Percentiles rank a stretch among this genome's conserved stretches.
phyloP scores from a whole-genome alignment of 1,284 basidiomycete species.

The Ustilago hordei region DNA sequence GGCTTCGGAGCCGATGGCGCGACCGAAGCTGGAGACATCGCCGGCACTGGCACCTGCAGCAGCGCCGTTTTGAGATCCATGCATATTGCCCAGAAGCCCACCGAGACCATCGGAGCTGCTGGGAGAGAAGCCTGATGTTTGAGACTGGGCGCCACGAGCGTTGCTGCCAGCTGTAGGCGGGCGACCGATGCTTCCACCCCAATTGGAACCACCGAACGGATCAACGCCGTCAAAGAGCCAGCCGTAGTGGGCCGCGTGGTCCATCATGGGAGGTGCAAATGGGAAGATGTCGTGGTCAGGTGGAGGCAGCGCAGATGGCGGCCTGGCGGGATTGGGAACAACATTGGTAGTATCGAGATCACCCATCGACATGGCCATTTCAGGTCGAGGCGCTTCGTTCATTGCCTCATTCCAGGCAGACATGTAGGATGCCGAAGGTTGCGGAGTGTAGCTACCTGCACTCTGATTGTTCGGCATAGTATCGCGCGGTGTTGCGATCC shows the following conservation, averaged over 20 bases:
- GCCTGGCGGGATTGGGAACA: background rate
- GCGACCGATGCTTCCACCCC: constrained; percentile 30
- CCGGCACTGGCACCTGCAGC: constrained; percentile 9
- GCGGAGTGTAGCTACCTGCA: constrained; percentile 44
- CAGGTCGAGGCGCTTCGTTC: constrained; percentile 13
- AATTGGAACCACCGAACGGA: constrained; percentile 46
- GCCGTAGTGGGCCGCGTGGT: constrained; percentile 55
- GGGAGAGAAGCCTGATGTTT: constrained; percentile 46
- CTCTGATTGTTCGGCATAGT: constrained; percentile 10
- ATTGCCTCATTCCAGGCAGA: constrained; percentile 30
- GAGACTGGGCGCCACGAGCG: constrained; percentile 34
- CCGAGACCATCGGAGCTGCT: constrained; percentile 51
- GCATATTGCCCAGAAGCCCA: constrained; percentile 44
- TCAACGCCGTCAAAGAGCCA: constrained; percentile 60
- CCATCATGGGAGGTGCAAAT: constrained; percentile 44
- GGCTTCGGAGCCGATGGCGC: constrained; percentile 42
- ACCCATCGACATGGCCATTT: constrained; percentile 21
- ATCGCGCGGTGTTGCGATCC: constrained; percentile 23
- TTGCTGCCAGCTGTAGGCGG: constrained; percentile 28
- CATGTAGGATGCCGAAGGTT: constrained; percentile 41
- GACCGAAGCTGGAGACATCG: constrained; percentile 42
- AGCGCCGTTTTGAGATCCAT: constrained; percentile 31
- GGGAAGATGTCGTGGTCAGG: constrained; percentile 54
- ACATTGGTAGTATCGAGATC: constrained; percentile 31
- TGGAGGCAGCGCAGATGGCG: constrained; percentile 22